Conservation (phyloP, 345 rosid species). For the Linum usitatissimum region DNA sequence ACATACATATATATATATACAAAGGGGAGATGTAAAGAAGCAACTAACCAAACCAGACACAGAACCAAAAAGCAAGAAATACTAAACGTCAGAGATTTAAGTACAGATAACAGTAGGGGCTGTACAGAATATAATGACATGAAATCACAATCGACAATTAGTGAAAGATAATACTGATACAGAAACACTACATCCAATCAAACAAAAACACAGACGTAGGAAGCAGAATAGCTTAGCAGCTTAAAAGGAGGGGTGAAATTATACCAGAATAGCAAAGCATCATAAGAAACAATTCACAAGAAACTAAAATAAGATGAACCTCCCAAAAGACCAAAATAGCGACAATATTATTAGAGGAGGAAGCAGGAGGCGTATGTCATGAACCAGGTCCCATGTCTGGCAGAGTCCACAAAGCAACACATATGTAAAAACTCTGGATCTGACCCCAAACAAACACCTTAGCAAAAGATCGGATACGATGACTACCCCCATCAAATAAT, state of each 20-base stretch:
- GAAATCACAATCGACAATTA: slow-evolving; percentile 23
- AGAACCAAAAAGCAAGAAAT: slow-evolving; percentile 8
- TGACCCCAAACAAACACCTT: slow-evolving; percentile 26
- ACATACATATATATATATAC: not conserved
- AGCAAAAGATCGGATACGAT: slow-evolving; percentile 6
- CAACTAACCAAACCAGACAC: not conserved
- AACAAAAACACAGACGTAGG: slow-evolving; percentile 5
- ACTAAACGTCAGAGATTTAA: slow-evolving; percentile 11
- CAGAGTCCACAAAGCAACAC: slow-evolving; percentile 18
- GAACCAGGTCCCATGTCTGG: slow-evolving; percentile 28
- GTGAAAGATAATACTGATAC: slow-evolving; percentile 12
- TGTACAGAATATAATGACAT: slow-evolving; percentile 17
- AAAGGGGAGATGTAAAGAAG: not conserved
- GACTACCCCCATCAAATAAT: slow-evolving; percentile 16
- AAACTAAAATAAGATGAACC: not conserved
- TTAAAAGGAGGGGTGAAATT: not conserved
- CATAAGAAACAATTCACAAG: not conserved
- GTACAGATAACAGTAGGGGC: slow-evolving; percentile 7
- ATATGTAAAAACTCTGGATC: slow-evolving; percentile 30
- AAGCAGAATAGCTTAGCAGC: slow-evolving; percentile 4
- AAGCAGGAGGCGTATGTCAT: slow-evolving; percentile 10
- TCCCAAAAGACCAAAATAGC: slow-evolving; percentile 15
- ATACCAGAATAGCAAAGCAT: not conserved
- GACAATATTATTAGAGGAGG: slow-evolving; percentile 13
- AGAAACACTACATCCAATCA: slow-evolving; percentile 11